Evolutionary conservation across 192 early-diverging fungal genomes (phyloP), one percentile per base, ranked within the genome.

Genomic region (Podila minutissima): DNA sequence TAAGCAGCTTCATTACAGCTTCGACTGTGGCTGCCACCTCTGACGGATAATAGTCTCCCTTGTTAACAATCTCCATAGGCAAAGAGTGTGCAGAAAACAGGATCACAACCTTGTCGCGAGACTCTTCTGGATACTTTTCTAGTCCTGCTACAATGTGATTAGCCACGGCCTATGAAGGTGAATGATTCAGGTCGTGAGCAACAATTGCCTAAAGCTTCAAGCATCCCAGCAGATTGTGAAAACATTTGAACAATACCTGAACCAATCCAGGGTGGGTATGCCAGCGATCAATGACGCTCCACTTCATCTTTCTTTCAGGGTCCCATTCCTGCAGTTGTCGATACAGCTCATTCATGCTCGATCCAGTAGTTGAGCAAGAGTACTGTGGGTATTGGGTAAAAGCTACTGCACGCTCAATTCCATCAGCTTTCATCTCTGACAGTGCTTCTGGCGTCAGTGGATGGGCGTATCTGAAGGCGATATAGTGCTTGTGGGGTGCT

Each of bases 221-320:
- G 3, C 15, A 17, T 17, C 13, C 41, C 15, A 46, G 41, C 41
- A 17, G 41, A 46, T 28, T 11, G 33, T 67, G 15, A 8, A 58
- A 15, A 13, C 22, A 26, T 55, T 53, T 26, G 60, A 46, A 66
- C 49, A 17, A 22, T 62, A 92, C 89, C 74, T 94, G 88, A 19
- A 97, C 79, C 12, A 99, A 91, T 35, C 92, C 91, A 2, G 94
- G 89, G 73, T 99, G 94, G 5, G 94, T 95, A 33, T 93, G 91
- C 94, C 95, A 99, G 19, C 97, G 88, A 77, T 99, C 97, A 67
- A 99, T 96, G n/a, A 97, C 93, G 72, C 94, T 96, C 96, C 96
- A 99, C 74, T 90, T 81, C 22, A 99, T 88, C 53, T 85, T 84
- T 32, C 84, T 75, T 8, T 88, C 76, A 62, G 92, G 90, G 66